Evolutionary conservation across 2,329 filamentous ascomycete species (phyloP), one percentile per base, ranked within the genome.

Genomic region (Colletotrichum sp.): DNA sequence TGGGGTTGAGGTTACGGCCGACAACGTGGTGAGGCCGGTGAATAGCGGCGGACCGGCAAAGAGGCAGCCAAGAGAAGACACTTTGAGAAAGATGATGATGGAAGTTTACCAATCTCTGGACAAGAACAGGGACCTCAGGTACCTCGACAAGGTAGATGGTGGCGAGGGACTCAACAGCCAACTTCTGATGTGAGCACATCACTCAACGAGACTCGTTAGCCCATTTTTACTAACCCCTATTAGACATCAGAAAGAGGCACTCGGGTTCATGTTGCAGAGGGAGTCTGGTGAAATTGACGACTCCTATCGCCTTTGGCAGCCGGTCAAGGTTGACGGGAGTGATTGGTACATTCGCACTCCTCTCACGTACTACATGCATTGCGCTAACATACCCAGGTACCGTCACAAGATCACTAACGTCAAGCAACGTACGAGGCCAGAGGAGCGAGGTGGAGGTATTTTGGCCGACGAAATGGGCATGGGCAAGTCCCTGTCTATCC

Each of bases 401-500:
- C 80, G 81, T 0, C 86, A 88, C 74, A 78, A 76, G 18, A 85
- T 89, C 72, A 88, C 86, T 6, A 85, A 82, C 16, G 79, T 78
- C 1, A 82, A 87, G 83, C 48, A 74, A 2, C 21, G 32, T 1
- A 69, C 76, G 2, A 75, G 6, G 1, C 83, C 82, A 0, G 80
- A 84, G 4, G 84, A 86, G 71, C 82, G 67, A 30, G 84, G 83
- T 0, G 84, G 84, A 2, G 89, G 89, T 0, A 88, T 92, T n/a
- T 78, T 92, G 3, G 90, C 90, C 0, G 90, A 92, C 78, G 90
- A 92, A 74, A 92, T 92, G 90, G 91, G 91, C 0, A 86, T 92
- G 83, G 91, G 91, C 1, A 92, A 92, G 78, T 88, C 90, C 0
- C 82, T 91, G 8, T 88, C 88, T 3, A 86, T 89, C 0, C 84